Conservation (phyloP, 768 basidiomycete species). For the Megacollybia marginata region DNA sequence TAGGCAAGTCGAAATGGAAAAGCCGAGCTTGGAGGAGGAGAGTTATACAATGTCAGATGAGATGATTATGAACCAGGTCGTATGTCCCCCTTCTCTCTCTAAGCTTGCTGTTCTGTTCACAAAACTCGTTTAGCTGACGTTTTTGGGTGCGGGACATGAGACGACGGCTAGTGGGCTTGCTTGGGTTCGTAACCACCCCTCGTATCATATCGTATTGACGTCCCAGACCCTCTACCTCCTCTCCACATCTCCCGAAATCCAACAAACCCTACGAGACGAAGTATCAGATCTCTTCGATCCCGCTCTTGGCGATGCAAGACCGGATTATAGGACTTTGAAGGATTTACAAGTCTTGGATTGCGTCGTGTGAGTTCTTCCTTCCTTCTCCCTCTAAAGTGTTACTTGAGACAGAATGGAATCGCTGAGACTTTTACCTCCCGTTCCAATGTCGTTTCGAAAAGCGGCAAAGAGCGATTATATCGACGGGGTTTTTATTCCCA, state of each 20-base stretch:
- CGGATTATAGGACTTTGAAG: constrained; percentile 31
- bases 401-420: constrained; percentile 26
- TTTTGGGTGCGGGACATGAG: constrained; percentile 20
- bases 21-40: neutral
- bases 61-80: constrained; percentile 47
- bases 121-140: constrained; percentile 14
- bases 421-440: constrained; percentile 33
- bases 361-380: constrained; percentile 23
- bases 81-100: constrained; percentile 9
- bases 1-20: constrained; percentile 18
- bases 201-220: too few relatives aligned
- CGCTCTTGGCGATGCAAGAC: constrained; percentile 11
- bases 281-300: constrained; percentile 28
- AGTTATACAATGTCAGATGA: constrained; percentile 37
- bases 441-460: constrained; percentile 30
- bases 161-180: constrained; percentile 33
- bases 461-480: constrained; percentile 30
- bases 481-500: constrained; percentile 34
- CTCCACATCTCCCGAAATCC: constrained; percentile 39
- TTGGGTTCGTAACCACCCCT: too few relatives aligned
- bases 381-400: too few relatives aligned
- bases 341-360: constrained; percentile 33
- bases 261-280: constrained; percentile 47
- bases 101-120: too few relatives aligned
- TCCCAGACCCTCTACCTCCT: constrained; percentile 43